These are phyloP conservation scores for Daldinia loculata DNA, from an alignment of 495 filamentous ascomycete genomes.

Conservation along the genomic window DNA sequence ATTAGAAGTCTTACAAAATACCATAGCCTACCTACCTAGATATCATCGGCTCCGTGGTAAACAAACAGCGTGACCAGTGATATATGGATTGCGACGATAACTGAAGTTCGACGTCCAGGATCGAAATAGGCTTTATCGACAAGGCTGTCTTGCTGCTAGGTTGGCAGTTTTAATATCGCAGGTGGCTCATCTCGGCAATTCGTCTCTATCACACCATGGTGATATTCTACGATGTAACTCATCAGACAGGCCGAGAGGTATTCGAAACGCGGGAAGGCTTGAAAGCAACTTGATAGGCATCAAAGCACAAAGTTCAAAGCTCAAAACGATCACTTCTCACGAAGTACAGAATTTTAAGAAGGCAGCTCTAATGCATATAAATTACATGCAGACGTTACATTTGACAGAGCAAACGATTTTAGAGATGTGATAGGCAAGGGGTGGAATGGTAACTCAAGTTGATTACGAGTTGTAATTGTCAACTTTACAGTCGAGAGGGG, in stretches of 20 bases:
- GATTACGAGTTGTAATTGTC: too few species aligned
- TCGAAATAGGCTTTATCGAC: not conserved
- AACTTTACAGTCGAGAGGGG: too few species aligned
- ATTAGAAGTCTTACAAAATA: not conserved
- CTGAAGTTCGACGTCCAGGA: not conserved
- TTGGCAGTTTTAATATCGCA: not conserved
- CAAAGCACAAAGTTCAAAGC: not conserved
- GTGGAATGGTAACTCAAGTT: not conserved
- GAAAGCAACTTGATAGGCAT: not conserved
- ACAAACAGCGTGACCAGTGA: not conserved
- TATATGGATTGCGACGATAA: not conserved
- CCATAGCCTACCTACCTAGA: too few species aligned
- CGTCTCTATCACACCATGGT: not conserved
- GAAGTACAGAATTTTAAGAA: not conserved
- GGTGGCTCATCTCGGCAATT: not conserved
- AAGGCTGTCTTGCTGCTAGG: not conserved
- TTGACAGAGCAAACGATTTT: not conserved
- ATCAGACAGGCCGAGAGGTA: not conserved
- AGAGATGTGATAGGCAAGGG: not conserved
- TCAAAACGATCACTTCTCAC: not conserved
- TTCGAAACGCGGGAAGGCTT: constrained; percentile 1
- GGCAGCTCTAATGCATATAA: not conserved
- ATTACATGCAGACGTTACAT: not conserved
- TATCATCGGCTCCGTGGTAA: not conserved
- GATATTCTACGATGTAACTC: constrained; percentile 8